A percentile compares a stretch with the other conserved stretches of the same genome.
These are phyloP conservation scores for Microglena sp. DNA, from an alignment of 139 green algal species.

Conservation along the genomic window DNA sequence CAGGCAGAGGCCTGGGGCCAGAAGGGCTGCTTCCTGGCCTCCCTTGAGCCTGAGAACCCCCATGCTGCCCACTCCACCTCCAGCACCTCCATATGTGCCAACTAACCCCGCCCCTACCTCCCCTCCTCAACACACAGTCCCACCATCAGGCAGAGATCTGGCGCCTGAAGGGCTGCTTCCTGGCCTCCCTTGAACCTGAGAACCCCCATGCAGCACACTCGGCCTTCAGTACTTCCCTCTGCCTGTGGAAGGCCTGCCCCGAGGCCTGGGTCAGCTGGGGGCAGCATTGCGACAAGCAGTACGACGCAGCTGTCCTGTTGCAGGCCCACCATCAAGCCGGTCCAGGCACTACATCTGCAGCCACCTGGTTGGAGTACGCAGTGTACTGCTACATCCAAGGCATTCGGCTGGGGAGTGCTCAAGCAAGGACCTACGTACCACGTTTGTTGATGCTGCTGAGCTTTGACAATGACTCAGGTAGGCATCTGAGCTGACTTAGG, in stretches of 20 bases:
- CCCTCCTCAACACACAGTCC: too few relatives aligned
- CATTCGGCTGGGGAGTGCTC: conserved; percentile 47
- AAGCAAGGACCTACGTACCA: conserved; percentile 56
- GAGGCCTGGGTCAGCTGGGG: conserved; percentile 91
- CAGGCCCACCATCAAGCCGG: neutral
- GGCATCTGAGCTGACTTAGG: conserved; percentile 6
- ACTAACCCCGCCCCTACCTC: too few relatives aligned
- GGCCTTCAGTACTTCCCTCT: conserved; percentile 71
- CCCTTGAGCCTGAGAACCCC: too few relatives aligned
- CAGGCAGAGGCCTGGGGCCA: too few relatives aligned
- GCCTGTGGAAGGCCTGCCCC: conserved; percentile 55
- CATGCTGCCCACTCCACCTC: too few relatives aligned
- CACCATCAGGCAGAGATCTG: conserved; percentile 89
- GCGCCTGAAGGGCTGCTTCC: conserved; percentile 34
- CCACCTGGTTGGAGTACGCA: conserved; percentile 71
- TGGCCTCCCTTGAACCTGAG: neutral
- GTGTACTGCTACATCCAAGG: conserved; percentile 68
- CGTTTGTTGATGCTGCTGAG: conserved; percentile 78
- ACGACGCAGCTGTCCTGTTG: conserved; percentile 20
- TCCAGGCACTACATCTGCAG: neutral
- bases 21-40: too few relatives aligned
- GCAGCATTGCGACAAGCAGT: conserved; percentile 70
- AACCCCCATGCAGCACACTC: conserved; percentile 40
- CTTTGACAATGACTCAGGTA: conserved; percentile 66
- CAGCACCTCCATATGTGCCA: conserved; percentile 71